phyloP scores from a whole-genome alignment of 495 filamentous ascomycete species.

The Penicillium lagena region DNA sequence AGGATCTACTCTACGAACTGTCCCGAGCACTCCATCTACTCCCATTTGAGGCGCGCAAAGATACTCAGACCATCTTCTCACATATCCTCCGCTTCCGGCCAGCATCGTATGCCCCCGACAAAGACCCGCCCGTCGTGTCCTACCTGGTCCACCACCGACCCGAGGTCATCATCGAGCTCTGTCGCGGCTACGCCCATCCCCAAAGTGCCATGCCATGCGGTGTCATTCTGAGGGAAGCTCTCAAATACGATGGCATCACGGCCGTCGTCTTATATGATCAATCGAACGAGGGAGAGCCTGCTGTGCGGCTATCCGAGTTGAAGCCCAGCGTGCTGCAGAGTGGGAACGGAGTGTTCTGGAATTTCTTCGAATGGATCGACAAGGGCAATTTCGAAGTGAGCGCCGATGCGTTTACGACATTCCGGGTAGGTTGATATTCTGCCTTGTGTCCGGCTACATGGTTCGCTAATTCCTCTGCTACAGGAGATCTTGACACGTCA shows the following conservation, averaged over 20 bases:
- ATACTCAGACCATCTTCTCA: conserved; percentile 84
- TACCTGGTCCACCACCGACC: conserved; percentile 80
- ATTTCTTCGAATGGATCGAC: conserved; percentile 97
- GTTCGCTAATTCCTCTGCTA: not conserved
- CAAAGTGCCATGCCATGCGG: conserved; percentile 93
- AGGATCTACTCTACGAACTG: conserved; percentile 80
- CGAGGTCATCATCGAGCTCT: conserved; percentile 80
- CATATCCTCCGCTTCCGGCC: conserved; percentile 79
- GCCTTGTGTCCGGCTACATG: not conserved
- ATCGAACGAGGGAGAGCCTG: conserved; percentile 52
- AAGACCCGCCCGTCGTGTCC: conserved; percentile 72
- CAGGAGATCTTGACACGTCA: conserved; percentile 93
- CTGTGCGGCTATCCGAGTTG: conserved; percentile 53
- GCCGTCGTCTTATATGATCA: conserved; percentile 91
- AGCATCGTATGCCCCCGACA: conserved; percentile 37
- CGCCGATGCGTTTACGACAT: conserved; percentile 95
- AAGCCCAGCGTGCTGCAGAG: conserved; percentile 59
- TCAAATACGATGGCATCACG: conserved; percentile 85
- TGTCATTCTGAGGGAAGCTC: conserved; percentile 79
- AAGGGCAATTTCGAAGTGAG: conserved; percentile 92
- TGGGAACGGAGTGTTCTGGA: conserved; percentile 87
- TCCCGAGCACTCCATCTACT: conserved; percentile 72
- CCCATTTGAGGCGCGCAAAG: conserved; percentile 90
- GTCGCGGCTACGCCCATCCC: conserved; percentile 79
- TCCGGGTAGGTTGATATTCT: conserved; percentile 55